phyloP scores from a whole-genome alignment of 306 rosid genomes.

The Malus domestica region ASM211411v1 NC_041798.1:30125501-30126000 shows the following conservation, averaged over 20 bases:
- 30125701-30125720: neutral
- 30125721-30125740: neutral
- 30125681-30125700: slow-evolving; percentile 6
- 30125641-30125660: slow-evolving; percentile 29
- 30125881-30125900: too few species aligned
- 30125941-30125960: too few species aligned
- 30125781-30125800: too few species aligned
- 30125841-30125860: too few species aligned
- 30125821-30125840: too few species aligned
- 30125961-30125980: neutral
- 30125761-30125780: too few species aligned
- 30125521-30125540: slow-evolving; percentile 22
- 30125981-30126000: slow-evolving; percentile 17
- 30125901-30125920: too few species aligned
- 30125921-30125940: too few species aligned
- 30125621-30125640: slow-evolving; percentile 36
- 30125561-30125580: neutral
- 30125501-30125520: slow-evolving; percentile 16
- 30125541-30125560: neutral
- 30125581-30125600: slow-evolving; percentile 9
- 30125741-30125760: neutral
- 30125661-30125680: slow-evolving; percentile 37
- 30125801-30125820: too few species aligned
- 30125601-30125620: slow-evolving; percentile 52
- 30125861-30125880: too few species aligned